phyloP scores from a whole-genome alignment of 495 filamentous ascomycete species.

The Talaromyces ruber region DNA sequence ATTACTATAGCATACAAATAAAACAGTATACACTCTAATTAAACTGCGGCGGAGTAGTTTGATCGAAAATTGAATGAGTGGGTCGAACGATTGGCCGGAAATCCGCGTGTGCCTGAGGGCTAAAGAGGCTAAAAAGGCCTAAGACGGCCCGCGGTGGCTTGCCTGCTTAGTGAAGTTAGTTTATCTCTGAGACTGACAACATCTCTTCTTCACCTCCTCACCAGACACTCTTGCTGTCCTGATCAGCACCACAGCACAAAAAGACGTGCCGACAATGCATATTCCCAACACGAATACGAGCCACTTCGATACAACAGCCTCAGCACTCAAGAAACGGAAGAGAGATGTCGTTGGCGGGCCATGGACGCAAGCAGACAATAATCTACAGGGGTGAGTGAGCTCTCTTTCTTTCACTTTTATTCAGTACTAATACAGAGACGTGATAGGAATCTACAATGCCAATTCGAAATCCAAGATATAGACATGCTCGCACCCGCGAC shows the following conservation, averaged over 20 bases:
- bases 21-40: no score
- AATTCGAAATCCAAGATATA: constrained; percentile 5
- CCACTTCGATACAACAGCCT: not conserved
- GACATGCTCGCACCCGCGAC: constrained; percentile 3
- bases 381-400: not conserved
- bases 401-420: not conserved
- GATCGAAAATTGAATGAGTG: not conserved
- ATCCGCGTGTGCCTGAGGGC: not conserved
- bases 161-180: no score
- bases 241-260: not conserved
- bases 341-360: not conserved
- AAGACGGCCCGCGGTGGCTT: not conserved
- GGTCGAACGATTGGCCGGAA: not conserved
- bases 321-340: not conserved
- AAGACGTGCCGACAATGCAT: not conserved
- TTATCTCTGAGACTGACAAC: not conserved
- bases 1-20: no score
- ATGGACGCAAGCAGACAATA: not conserved
- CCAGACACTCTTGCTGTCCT: not conserved
- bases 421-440: not conserved
- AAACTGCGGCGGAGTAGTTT: no score
- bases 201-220: not conserved
- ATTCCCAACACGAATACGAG: not conserved
- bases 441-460: not conserved
- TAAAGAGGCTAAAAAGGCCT: not conserved